Conservation (phyloP, 1,284 basidiomycete species). For the Boletellus deceptivus region DNA sequence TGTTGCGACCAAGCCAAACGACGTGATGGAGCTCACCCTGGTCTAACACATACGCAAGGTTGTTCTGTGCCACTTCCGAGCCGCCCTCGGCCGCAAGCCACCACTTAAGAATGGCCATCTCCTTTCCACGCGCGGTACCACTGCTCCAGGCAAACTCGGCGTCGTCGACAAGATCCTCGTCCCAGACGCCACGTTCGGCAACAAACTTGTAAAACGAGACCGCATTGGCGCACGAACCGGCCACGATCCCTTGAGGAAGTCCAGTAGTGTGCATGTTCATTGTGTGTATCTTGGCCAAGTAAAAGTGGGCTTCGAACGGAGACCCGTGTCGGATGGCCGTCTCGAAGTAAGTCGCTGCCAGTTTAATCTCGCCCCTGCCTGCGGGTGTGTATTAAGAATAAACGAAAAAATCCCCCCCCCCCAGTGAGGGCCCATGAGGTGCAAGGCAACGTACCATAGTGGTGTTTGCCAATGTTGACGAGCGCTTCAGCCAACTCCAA, state of each 20-base stretch:
- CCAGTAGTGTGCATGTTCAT: slow-evolving; percentile 44
- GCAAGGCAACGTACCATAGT: slow-evolving; percentile 58
- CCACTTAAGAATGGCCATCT: slow-evolving; percentile 86
- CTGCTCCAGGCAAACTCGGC: slow-evolving; percentile 80
- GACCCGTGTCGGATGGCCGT: slow-evolving; percentile 81
- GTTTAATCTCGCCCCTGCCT: slow-evolving; percentile 63
- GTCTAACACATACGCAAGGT: slow-evolving; percentile 90
- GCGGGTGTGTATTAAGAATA: no score
- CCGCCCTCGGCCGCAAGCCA: slow-evolving; percentile 92
- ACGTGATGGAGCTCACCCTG: slow-evolving; percentile 55
- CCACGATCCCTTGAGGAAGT: slow-evolving; percentile 47
- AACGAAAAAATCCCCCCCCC: no score
- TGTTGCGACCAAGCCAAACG: no score
- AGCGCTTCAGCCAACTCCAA: slow-evolving; percentile 89
- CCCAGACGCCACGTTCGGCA: slow-evolving; percentile 86
- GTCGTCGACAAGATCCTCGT: slow-evolving; percentile 78
- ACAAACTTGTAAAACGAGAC: slow-evolving; percentile 90
- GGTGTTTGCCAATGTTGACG: slow-evolving; percentile 84
- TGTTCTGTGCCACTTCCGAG: slow-evolving; percentile 92
- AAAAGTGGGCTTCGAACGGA: slow-evolving; percentile 90
- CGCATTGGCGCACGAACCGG: slow-evolving; percentile 78
- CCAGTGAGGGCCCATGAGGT: no score
- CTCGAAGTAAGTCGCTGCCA: slow-evolving; percentile 77
- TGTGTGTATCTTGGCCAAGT: slow-evolving; percentile 79
- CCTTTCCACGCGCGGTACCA: slow-evolving; percentile 64